These are phyloP conservation scores for Candida dajiaensis DNA, from an alignment of 805 yeast genomes.

Conservation along the genomic window DNA sequence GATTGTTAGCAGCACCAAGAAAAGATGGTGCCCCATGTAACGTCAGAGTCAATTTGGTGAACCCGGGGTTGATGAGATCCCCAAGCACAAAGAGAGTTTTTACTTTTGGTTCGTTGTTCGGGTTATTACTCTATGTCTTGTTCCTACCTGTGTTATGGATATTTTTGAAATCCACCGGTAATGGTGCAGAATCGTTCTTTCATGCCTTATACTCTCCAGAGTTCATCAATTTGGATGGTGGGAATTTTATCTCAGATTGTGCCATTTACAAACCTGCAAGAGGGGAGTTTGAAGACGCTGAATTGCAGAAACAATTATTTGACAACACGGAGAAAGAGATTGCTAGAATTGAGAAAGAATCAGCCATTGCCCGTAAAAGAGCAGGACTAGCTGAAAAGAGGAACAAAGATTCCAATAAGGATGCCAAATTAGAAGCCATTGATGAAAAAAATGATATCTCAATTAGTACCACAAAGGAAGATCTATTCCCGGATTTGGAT, in stretches of 20 bases:
- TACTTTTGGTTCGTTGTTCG: conserved; percentile 67
- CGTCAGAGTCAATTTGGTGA: conserved; percentile 66
- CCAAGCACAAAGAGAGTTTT: conserved; percentile 76
- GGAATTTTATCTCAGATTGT: conserved; percentile 72
- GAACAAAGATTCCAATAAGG: conserved; percentile 9
- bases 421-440: conserved; percentile 4
- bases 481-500: conserved; percentile 26
- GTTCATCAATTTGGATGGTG: conserved; percentile 55
- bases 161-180: conserved; percentile 63
- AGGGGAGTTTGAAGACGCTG: conserved; percentile 56
- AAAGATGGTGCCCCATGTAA: conserved; percentile 69
- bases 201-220: conserved; percentile 71
- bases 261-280: conserved; percentile 47
- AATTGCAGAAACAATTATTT: conserved; percentile 53
- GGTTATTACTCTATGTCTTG: conserved; percentile 57
- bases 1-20: conserved; percentile 51
- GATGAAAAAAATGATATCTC: conserved; percentile 3
- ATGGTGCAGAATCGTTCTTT: conserved; percentile 76
- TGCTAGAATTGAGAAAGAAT: conserved; percentile 55
- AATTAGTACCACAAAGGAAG: conserved; percentile 12
- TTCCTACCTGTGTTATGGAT: conserved; percentile 82
- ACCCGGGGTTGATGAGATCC: conserved; percentile 90
- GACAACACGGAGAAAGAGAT: conserved; percentile 57
- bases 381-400: conserved; percentile 9
- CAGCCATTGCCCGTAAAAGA: conserved; percentile 61